Conservation (phyloP, 2,329 filamentous ascomycete species). For the Bertia moriformis region DNA sequence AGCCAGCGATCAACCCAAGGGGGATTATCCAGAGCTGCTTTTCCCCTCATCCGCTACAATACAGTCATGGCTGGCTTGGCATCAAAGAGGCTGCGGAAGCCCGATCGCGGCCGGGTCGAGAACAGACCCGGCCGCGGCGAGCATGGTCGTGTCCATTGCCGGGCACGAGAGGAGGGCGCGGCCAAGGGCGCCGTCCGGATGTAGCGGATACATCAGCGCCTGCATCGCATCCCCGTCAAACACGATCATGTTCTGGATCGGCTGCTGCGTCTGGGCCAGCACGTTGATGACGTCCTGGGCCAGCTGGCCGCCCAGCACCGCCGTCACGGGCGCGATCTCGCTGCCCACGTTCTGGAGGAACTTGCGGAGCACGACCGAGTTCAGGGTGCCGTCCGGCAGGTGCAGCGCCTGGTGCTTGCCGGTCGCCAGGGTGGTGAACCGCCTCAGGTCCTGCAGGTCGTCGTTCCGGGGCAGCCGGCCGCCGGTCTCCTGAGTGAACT, state of each 20-base stretch:
- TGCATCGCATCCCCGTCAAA: constrained; percentile 76
- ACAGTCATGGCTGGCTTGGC: no score
- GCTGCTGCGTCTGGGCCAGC: constrained; percentile 77
- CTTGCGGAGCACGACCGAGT: constrained; percentile 59
- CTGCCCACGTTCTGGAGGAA: constrained; percentile 78
- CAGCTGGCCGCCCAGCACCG: constrained; percentile 77
- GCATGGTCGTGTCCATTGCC: neutral
- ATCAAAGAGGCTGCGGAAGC: no score
- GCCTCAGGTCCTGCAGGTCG: no score
- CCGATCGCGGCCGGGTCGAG: no score
- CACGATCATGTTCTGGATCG: constrained; percentile 84
- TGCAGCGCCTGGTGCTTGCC: constrained; percentile 64
- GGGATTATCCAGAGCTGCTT: no score
- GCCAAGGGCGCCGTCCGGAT: constrained; percentile 49
- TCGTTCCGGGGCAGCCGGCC: constrained; percentile 34
- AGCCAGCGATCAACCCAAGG: no score
- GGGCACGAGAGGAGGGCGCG: constrained; percentile 21
- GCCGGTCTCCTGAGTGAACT: constrained; percentile 56
- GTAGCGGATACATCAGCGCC: constrained; percentile 67
- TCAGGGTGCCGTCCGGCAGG: constrained; percentile 52
- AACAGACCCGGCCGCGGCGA: no score
- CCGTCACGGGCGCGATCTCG: constrained; percentile 75
- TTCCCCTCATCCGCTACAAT: no score
- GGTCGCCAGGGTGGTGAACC: constrained; percentile 66
- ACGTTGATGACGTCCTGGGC: constrained; percentile 97